A percentile compares a stretch with the other conserved stretches of the same genome.
These are phyloP conservation scores for Apiotrichum laibachii DNA, from an alignment of 1,284 basidiomycete genomes.

Conservation along the genomic window DNA sequence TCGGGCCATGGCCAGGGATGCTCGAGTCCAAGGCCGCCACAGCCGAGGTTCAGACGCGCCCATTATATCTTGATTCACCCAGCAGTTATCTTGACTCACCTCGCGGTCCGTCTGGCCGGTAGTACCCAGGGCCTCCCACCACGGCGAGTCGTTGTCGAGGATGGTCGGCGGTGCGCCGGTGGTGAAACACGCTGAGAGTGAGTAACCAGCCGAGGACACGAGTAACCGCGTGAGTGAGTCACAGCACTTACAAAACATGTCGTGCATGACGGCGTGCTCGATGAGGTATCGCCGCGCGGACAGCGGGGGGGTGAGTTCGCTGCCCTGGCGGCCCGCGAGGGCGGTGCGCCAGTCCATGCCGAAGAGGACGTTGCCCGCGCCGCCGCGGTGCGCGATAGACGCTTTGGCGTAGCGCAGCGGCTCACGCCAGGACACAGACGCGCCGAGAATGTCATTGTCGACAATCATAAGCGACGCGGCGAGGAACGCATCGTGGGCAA, in stretches of 20 bases:
- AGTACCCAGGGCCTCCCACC: constrained; percentile 32
- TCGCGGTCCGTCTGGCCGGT: constrained; percentile 21
- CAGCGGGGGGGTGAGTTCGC: constrained; percentile 2
- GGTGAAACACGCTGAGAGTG: constrained; percentile 21
- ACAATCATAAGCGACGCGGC: constrained; percentile 29
- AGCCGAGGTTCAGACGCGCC: too few species aligned
- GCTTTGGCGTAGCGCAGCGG: constrained; percentile 28
- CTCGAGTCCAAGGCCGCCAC: too few species aligned
- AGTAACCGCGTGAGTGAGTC: too few species aligned
- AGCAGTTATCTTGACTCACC: constrained; percentile 7
- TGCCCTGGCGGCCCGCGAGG: constrained; percentile 4
- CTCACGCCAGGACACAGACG: constrained; percentile 36
- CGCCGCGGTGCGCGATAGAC: constrained; percentile 32
- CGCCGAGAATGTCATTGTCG: constrained; percentile 35
- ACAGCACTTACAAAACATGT: constrained; percentile 32
- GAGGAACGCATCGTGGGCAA: constrained; percentile 35
- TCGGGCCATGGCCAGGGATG: too few species aligned
- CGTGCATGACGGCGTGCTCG: constrained; percentile 33
- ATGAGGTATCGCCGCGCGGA: constrained; percentile 26
- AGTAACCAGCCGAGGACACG: too few species aligned
- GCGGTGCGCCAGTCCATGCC: constrained; percentile 19
- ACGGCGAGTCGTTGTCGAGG: constrained; percentile 26
- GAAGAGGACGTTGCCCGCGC: constrained; percentile 32
- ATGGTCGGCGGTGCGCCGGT: constrained; percentile 26
- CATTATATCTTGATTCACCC: background rate